Percentiles rank a stretch among this genome's conserved stretches.
Conservation (phyloP, 345 rosid genomes). For the Eucalyptus lansdowneana region DNA sequence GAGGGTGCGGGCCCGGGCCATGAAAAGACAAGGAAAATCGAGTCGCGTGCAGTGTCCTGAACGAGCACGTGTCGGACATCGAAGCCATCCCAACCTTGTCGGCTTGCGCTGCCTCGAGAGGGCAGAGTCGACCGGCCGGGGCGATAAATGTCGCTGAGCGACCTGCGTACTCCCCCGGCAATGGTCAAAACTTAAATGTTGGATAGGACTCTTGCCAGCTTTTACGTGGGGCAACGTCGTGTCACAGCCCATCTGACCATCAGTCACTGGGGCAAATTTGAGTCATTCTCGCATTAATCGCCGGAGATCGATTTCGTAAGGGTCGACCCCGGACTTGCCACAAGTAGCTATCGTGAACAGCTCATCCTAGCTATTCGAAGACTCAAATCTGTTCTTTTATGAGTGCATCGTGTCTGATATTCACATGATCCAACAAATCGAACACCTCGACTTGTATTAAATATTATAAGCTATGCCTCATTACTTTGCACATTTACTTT, state of each 20-base stretch:
- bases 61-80: not conserved
- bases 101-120: not conserved
- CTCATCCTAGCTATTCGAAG: not conserved
- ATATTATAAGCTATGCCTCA: not conserved
- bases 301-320: not conserved
- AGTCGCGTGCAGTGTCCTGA: not conserved
- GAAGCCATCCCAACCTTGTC: not conserved
- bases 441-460: accelerated
- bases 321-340: too few species aligned
- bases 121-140: not conserved
- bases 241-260: not conserved
- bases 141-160: not conserved
- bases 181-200: not conserved
- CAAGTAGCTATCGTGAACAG: not conserved
- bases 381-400: not conserved
- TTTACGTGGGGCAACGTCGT: not conserved
- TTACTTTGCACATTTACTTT: not conserved
- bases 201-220: not conserved
- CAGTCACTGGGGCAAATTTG: not conserved
- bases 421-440: accelerated
- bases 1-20: not conserved
- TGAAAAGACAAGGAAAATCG: not conserved
- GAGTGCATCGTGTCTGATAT: accelerated
- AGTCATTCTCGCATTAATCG: not conserved
- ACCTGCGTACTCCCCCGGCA: not conserved